Evolutionary conservation across 2,329 filamentous ascomycete species (phyloP).

Genomic region (Ascochyta viciae-villosae): DNA sequence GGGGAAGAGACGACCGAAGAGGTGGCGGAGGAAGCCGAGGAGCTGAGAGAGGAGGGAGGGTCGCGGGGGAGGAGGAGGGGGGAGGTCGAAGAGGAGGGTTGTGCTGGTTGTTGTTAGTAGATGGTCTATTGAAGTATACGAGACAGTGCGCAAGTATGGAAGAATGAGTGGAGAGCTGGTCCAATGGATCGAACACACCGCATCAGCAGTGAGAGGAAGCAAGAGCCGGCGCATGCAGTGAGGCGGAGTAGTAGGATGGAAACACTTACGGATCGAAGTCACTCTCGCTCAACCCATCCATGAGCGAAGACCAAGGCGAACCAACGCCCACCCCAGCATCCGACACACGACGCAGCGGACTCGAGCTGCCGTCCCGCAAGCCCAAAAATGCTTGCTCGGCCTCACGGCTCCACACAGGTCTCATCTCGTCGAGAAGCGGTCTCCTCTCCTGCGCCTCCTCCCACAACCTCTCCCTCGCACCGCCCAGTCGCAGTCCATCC

Average conservation of each 20-base stretch:
- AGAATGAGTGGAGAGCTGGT: too few species aligned
- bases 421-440: not conserved
- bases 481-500: not conserved
- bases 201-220: too few species aligned
- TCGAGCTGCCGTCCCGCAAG: too few species aligned
- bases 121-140: too few species aligned
- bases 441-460: not conserved
- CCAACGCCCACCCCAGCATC: too few species aligned
- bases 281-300: not conserved
- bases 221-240: too few species aligned
- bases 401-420: too few species aligned
- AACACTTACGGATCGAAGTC: not conserved
- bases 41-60: not conserved
- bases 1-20: not conserved
- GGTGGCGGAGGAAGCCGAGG: not conserved
- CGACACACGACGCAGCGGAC: too few species aligned
- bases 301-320: not conserved
- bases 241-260: not conserved
- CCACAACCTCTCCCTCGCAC: not conserved
- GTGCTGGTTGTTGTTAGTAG: not conserved
- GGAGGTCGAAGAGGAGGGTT: not conserved
- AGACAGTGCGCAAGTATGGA: too few species aligned
- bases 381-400: too few species aligned
- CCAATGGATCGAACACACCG: too few species aligned
- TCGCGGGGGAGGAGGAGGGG: not conserved